Conservation (phyloP, 2,329 filamentous ascomycete genomes). For the Thermoascus crustaceus region DNA sequence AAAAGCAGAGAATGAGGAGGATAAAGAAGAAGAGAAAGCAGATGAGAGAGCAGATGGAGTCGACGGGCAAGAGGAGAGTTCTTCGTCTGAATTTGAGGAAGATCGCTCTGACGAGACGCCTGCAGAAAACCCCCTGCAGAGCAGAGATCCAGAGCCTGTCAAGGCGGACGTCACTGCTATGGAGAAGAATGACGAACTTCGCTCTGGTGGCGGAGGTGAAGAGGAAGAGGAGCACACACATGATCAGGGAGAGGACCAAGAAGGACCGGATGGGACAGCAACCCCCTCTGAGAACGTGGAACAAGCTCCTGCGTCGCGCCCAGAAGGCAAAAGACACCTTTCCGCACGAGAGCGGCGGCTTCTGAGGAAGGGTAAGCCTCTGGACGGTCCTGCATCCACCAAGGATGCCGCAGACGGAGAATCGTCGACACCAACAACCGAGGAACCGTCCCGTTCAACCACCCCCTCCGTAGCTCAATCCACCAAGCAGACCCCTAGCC, state of each 20-base stretch:
- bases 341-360: conserved; percentile 38
- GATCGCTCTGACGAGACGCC: conserved; percentile 8
- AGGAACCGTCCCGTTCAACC: conserved; percentile 12
- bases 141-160: conserved; percentile 9
- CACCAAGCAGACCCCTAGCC: conserved; percentile 8
- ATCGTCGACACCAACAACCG: conserved; percentile 11
- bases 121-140: conserved; percentile 15
- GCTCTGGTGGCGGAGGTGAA: conserved; percentile 8
- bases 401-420: conserved; percentile 8
- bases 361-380: conserved; percentile 22
- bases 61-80: conserved; percentile 19
- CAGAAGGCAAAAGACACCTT: conserved; percentile 22
- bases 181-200: conserved; percentile 11
- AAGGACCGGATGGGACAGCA: conserved; percentile 18
- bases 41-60: conserved; percentile 20
- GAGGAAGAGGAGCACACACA: conserved; percentile 13
- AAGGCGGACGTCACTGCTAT: conserved; percentile 29
- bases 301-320: conserved; percentile 1
- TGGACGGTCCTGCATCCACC: conserved; percentile 11
- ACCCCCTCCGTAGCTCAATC: conserved; percentile 13
- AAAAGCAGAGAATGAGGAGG: conserved; percentile 20
- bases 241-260: conserved; percentile 19
- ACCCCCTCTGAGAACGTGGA: conserved; percentile 1
- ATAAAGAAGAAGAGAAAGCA: conserved; percentile 17
- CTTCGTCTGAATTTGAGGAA: conserved; percentile 37